Conservation (phyloP, 2,329 filamentous ascomycete genomes). For the Fusarium paranaense region DNA sequence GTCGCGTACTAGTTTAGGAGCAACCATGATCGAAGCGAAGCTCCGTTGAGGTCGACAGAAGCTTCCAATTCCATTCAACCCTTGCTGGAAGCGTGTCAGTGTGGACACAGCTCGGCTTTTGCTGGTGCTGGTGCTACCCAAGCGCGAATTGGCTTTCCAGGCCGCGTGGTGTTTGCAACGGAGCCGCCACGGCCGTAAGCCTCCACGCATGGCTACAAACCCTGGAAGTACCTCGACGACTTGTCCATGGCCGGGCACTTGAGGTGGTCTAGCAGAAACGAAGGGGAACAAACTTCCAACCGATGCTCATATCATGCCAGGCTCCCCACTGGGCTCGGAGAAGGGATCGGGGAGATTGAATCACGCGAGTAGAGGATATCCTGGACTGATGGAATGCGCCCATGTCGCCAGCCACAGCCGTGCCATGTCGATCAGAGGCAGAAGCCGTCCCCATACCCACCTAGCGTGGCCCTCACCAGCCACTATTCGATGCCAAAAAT, state of each 20-base stretch:
- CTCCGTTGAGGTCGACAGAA: constrained; percentile 18
- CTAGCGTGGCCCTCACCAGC: constrained; percentile 11
- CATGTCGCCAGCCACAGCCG: constrained; percentile 9
- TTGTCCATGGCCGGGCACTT: constrained; percentile 11
- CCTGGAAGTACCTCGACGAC: constrained; percentile 17
- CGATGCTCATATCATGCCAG: constrained; percentile 8
- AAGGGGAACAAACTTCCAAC: background rate
- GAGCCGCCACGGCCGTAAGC: constrained; percentile 6
- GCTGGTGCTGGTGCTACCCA: constrained; percentile 21
- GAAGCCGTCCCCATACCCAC: constrained; percentile 8
- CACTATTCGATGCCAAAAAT: constrained; percentile 12
- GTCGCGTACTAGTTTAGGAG: constrained; percentile 19
- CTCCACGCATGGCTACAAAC: constrained; percentile 11
- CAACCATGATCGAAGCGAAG: constrained; percentile 18
- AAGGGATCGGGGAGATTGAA: constrained; percentile 6
- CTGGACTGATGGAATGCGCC: constrained; percentile 20
- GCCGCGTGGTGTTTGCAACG: constrained; percentile 29
- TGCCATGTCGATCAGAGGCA: constrained; percentile 9
- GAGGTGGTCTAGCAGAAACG: constrained; percentile 4
- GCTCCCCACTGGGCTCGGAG: background rate
- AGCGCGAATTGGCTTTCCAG: constrained; percentile 19
- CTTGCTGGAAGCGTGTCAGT: constrained; percentile 23
- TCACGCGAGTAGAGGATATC: constrained; percentile 20
- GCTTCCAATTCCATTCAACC: constrained; percentile 28
- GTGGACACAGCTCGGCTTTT: constrained; percentile 34